These are phyloP conservation scores for Trametes elegans DNA, from an alignment of 768 basidiomycete species.

Conservation along the genomic window DNA sequence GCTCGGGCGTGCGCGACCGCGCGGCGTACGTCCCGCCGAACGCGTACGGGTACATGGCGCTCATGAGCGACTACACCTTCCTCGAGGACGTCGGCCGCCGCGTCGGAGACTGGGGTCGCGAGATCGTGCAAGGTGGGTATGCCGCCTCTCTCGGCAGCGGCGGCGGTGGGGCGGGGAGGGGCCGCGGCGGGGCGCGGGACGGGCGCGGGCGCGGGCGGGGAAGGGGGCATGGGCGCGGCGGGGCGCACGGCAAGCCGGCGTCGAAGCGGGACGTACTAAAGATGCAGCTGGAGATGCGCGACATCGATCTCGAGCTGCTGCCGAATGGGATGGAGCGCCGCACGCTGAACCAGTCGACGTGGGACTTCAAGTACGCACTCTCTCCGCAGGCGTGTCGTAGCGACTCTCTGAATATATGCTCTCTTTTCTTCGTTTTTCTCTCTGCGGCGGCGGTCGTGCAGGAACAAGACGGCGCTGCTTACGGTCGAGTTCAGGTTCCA, in stretches of 20 bases:
- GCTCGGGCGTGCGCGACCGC: conserved; percentile 73
- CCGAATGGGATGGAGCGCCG: conserved; percentile 81
- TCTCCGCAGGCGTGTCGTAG: conserved; percentile 8
- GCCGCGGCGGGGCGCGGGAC: conserved; percentile 7
- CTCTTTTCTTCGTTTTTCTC: no score
- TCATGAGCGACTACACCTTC: conserved; percentile 89
- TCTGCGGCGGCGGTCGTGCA: no score
- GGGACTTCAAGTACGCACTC: conserved; percentile 71
- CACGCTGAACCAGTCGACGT: conserved; percentile 76
- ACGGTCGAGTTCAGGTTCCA: conserved; percentile 75
- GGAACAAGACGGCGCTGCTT: conserved; percentile 63
- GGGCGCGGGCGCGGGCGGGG: conserved; percentile 25
- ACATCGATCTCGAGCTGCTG: conserved; percentile 74
- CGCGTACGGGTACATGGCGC: conserved; percentile 76
- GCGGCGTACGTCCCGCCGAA: conserved; percentile 78
- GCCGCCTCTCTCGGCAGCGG: conserved; percentile 31
- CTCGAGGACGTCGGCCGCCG: conserved; percentile 80
- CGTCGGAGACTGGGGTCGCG: conserved; percentile 69
- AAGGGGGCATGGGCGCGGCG: conserved; percentile 30
- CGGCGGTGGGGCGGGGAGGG: conserved; percentile 21
- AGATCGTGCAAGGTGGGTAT: conserved; percentile 66
- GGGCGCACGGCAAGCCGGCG: conserved; percentile 31
- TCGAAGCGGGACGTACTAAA: conserved; percentile 69
- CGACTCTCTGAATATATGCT: conserved; percentile 7
- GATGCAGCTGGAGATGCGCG: conserved; percentile 61